A percentile compares a stretch with the other conserved stretches of the same genome.
phyloP scores from a whole-genome alignment of 1,284 basidiomycete genomes.

The Ceratobasidium sp. region DNA sequence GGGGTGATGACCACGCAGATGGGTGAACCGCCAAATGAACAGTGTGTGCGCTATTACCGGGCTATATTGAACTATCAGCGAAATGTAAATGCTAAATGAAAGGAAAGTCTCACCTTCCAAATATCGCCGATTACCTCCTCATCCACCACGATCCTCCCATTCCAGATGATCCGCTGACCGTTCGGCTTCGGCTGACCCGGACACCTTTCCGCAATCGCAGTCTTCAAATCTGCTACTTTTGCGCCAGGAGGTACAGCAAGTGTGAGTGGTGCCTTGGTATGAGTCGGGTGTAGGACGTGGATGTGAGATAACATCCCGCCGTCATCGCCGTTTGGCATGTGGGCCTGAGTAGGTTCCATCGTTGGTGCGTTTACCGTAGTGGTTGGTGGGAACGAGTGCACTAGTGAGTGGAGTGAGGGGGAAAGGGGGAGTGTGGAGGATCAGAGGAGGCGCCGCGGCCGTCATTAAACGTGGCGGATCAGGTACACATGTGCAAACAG shows the following conservation, averaged over 20 bases:
- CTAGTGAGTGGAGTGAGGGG: too few relatives aligned
- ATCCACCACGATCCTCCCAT: slow-evolving; percentile 75
- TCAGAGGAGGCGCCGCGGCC: slow-evolving; percentile 15
- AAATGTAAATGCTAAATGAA: slow-evolving; percentile 45
- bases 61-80: slow-evolving; percentile 58
- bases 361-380: neutral
- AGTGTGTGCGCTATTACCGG: slow-evolving; percentile 69
- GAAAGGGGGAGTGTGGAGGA: slow-evolving; percentile 32
- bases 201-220: slow-evolving; percentile 72
- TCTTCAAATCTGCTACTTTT: slow-evolving; percentile 75
- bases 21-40: slow-evolving; percentile 83
- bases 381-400: neutral
- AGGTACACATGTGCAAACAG: slow-evolving; percentile 39
- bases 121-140: slow-evolving; percentile 74
- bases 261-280: slow-evolving; percentile 32
- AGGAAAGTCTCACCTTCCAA: slow-evolving; percentile 71
- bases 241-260: slow-evolving; percentile 63
- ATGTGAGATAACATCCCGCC: slow-evolving; percentile 22
- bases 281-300: slow-evolving; percentile 30
- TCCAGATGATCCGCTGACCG: slow-evolving; percentile 81
- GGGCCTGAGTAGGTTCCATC: slow-evolving; percentile 14
- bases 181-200: slow-evolving; percentile 74
- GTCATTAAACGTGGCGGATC: slow-evolving; percentile 43
- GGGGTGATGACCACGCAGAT: slow-evolving; percentile 74
- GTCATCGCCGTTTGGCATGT: slow-evolving; percentile 9